These are phyloP conservation scores for Penicillium sp. DNA, from an alignment of 2,329 filamentous ascomycete species.

Conservation along the genomic window DNA sequence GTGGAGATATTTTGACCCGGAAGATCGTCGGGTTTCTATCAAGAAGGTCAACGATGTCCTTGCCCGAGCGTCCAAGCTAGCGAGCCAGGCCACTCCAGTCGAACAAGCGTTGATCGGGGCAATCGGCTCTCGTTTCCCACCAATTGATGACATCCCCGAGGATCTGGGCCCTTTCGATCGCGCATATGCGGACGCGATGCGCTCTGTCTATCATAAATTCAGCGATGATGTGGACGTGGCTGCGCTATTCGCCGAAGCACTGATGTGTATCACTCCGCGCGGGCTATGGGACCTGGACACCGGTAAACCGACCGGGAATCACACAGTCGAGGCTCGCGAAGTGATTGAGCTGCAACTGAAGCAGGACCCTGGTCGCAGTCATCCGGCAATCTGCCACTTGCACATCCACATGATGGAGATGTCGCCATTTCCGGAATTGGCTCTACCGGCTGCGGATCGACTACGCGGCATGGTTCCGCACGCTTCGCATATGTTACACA, in stretches of 20 bases:
- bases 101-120: constrained; percentile 65
- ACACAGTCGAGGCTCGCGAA: constrained; percentile 54
- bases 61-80: constrained; percentile 39
- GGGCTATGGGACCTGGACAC: constrained; percentile 58
- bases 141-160: constrained; percentile 39
- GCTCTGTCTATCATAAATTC: constrained; percentile 49
- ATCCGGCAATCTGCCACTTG: constrained; percentile 69
- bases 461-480: constrained; percentile 65
- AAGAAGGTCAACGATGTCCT: constrained; percentile 44
- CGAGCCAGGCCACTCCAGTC: constrained; percentile 40
- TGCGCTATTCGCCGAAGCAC: constrained; percentile 58
- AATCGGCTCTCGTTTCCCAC: constrained; percentile 58
- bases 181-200: constrained; percentile 60
- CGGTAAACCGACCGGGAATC: constrained; percentile 54
- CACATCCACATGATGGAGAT: constrained; percentile 77
- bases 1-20: constrained; percentile 64
- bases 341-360: constrained; percentile 57
- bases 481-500: constrained; percentile 67
- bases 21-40: constrained; percentile 53
- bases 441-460: constrained; percentile 57
- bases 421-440: constrained; percentile 62
- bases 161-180: constrained; percentile 54
- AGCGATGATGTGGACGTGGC: constrained; percentile 58
- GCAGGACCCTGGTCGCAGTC: constrained; percentile 46
- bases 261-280: constrained; percentile 65